These are phyloP conservation scores for Mayamaea pseudoterrestris DNA, from an alignment of 108 stramenopile species.

Conservation along the genomic window DNA sequence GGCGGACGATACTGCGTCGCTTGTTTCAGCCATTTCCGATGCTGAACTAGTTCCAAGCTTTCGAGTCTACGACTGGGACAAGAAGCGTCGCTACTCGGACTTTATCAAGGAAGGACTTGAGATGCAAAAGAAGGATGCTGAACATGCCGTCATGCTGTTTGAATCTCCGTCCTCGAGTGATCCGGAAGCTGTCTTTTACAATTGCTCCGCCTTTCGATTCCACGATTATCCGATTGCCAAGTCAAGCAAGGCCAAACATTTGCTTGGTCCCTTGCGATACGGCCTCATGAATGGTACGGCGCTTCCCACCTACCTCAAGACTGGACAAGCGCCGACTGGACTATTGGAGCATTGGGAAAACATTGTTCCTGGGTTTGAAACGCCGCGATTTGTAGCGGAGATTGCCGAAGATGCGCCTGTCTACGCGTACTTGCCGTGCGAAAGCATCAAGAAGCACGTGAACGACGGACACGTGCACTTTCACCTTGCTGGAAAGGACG, in stretches of 20 bases:
- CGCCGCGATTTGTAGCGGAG: conserved; percentile 9
- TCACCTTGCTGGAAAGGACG: conserved; percentile 26
- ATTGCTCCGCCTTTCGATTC: conserved; percentile 9
- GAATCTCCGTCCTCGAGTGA: conserved; percentile 17
- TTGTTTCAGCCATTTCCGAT: no score
- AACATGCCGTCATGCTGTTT: conserved; percentile 17
- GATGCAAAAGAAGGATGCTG: conserved; percentile 1
- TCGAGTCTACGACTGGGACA: conserved; percentile 14
- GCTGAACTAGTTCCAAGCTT: no score
- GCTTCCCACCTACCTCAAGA: conserved; percentile 13
- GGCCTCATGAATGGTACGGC: conserved; percentile 12
- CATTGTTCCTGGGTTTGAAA: conserved; percentile 7
- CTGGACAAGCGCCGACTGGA: conserved; percentile 7
- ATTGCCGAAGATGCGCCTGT: conserved; percentile 7
- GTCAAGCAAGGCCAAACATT: conserved; percentile 5
- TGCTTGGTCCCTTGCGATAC: conserved; percentile 20
- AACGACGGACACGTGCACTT: conserved; percentile 19
- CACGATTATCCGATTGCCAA: conserved; percentile 23
- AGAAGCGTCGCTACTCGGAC: conserved; percentile 16
- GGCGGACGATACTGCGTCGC: no score
- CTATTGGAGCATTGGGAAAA: conserved; percentile 18
- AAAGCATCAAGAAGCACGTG: conserved; percentile 17
- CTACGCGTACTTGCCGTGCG: conserved; percentile 20
- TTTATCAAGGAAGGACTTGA: conserved; percentile 20
- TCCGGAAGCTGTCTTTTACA: conserved; percentile 12